Conservation (phyloP, 2,329 filamentous ascomycete species). For the Clarireedia paspali region DNA sequence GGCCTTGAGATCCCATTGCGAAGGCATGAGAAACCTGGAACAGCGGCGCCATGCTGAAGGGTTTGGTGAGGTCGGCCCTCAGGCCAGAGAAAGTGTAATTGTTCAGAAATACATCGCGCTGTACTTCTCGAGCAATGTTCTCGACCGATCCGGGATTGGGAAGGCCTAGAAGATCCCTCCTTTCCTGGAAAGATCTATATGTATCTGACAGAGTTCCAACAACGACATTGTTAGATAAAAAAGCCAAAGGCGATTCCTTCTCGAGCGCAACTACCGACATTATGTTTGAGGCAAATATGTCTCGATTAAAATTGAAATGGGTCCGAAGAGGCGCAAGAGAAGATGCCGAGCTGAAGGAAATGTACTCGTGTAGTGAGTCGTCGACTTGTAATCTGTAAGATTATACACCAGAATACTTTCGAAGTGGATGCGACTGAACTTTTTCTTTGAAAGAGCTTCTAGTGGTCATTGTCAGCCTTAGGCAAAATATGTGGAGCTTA, state of each 20-base stretch:
- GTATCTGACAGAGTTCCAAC: conserved; percentile 64
- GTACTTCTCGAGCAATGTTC: conserved; percentile 80
- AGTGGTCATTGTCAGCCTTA: background rate
- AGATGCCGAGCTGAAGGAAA: conserved; percentile 5
- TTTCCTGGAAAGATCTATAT: conserved; percentile 74
- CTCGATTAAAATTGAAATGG: background rate
- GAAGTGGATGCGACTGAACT: conserved; percentile 11
- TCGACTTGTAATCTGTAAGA: background rate
- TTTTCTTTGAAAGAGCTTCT: conserved; percentile 14
- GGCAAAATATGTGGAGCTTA: background rate
- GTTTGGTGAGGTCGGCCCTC: conserved; percentile 92
- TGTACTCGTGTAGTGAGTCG: background rate
- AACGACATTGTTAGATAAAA: conserved; percentile 69
- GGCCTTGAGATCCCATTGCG: conserved; percentile 79
- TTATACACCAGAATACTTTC: conserved; percentile 5
- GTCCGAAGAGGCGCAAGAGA: background rate
- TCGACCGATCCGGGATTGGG: conserved; percentile 91
- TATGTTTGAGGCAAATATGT: background rate
- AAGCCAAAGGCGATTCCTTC: conserved; percentile 47
- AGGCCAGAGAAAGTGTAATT: conserved; percentile 96
- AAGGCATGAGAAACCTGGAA: conserved; percentile 98
- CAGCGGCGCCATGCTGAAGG: conserved; percentile 85
- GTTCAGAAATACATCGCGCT: conserved; percentile 91
- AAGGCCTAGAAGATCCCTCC: conserved; percentile 80
- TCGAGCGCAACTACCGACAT: conserved; percentile 27